Conservation (phyloP, 768 basidiomycete genomes). For the Mycena maculata region DNA sequence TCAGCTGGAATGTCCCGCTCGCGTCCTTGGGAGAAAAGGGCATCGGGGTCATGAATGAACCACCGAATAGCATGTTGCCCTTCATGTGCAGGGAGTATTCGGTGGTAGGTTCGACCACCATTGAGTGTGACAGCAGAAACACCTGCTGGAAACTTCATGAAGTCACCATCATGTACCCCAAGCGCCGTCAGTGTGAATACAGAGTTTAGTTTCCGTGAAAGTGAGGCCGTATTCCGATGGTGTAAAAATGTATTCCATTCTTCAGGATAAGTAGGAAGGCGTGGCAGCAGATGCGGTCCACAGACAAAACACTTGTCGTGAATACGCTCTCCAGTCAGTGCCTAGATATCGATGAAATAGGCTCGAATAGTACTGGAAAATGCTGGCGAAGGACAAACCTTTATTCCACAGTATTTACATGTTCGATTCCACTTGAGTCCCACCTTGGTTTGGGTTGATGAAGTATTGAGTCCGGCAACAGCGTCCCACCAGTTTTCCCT, state of each 20-base stretch:
- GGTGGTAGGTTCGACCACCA: constrained; percentile 1
- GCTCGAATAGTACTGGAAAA: not conserved
- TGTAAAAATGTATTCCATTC: not conserved
- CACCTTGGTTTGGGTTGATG: too few relatives aligned
- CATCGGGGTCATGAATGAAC: constrained; percentile 12
- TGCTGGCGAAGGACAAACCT: not conserved
- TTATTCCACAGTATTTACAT: not conserved
- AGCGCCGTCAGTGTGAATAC: constrained; percentile 1
- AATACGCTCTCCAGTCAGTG: not conserved
- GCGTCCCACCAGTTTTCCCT: too few relatives aligned
- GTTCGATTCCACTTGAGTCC: not conserved
- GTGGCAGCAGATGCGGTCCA: not conserved
- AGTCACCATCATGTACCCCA: constrained; percentile 4
- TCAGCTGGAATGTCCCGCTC: not conserved
- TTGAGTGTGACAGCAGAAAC: not conserved
- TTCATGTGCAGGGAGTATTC: not conserved
- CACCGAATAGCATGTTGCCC: constrained; percentile 12
- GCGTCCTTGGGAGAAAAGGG: not conserved
- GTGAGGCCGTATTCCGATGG: not conserved
- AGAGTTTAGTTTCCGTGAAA: constrained; percentile 7
- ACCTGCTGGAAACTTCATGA: not conserved
- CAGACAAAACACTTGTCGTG: constrained; percentile 12
- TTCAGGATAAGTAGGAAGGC: not conserved
- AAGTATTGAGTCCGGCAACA: too few relatives aligned
- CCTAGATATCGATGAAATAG: not conserved